Percentiles rank a stretch among this genome's conserved stretches.
These are phyloP conservation scores for Leccinum disarticulatum DNA, from an alignment of 768 basidiomycete species.

Conservation along the genomic window DNA sequence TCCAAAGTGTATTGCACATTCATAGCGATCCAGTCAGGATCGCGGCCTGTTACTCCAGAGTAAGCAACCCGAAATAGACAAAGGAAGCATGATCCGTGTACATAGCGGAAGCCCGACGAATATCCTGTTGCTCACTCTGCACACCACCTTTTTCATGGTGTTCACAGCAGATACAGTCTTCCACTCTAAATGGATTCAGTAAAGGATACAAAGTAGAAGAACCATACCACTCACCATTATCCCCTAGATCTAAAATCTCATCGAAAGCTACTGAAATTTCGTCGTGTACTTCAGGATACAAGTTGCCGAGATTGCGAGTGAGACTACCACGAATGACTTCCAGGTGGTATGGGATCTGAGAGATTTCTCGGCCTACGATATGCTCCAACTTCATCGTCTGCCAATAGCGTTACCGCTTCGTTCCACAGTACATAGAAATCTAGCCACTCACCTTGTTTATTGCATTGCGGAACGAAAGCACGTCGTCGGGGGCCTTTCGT, in stretches of 20 bases:
- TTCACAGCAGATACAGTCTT: not conserved
- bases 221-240: not conserved
- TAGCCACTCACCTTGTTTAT: conserved; percentile 28
- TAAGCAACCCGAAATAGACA: not conserved
- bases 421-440: not conserved
- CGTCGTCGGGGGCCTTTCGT: conserved; percentile 39
- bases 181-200: not conserved
- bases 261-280: too few relatives aligned
- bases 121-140: not conserved
- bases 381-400: conserved; percentile 40
- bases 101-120: not conserved
- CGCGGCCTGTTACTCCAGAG: not conserved
- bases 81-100: not conserved
- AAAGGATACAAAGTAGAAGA: not conserved
- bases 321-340: conserved; percentile 30
- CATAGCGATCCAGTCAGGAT: conserved; percentile 5
- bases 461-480: conserved; percentile 37
- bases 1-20: not conserved
- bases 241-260: not conserved
- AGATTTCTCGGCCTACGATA: conserved; percentile 36
- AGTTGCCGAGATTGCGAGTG: conserved; percentile 35
- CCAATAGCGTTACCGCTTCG: not conserved
- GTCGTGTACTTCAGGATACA: too few relatives aligned
- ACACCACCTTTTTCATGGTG: not conserved
- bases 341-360: conserved; percentile 32